Conservation (phyloP, 2,329 filamentous ascomycete species). For the Scorias spongiosa region DNA sequence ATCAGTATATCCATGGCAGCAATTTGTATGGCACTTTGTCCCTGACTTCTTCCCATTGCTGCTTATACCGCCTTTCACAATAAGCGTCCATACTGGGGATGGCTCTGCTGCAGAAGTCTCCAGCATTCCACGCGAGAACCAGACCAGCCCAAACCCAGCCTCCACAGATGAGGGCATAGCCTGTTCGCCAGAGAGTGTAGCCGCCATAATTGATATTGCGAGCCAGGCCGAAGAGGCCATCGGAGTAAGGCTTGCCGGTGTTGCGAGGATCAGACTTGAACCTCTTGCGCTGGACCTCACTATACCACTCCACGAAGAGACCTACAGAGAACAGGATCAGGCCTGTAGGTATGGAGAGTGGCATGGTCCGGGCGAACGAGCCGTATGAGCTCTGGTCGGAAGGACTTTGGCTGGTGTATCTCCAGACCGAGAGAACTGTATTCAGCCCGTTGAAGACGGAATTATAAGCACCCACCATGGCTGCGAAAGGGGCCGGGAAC, state of each 20-base stretch:
- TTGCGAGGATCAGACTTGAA: conserved; percentile 12
- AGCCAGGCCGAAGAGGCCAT: conserved; percentile 11
- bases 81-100: conserved; percentile 16
- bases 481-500: conserved; percentile 7
- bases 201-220: conserved; percentile 15
- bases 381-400: conserved; percentile 2
- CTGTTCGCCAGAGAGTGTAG: conserved; percentile 13
- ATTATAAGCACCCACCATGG: conserved; percentile 9
- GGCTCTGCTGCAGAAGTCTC: conserved; percentile 11
- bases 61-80: conserved; percentile 12
- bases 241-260: conserved; percentile 11
- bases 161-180: conserved; percentile 11
- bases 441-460: conserved; percentile 12
- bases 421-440: conserved; percentile 10
- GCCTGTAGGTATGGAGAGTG: conserved; percentile 6
- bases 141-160: conserved; percentile 9
- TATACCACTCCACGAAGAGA: conserved; percentile 12
- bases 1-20: conserved; percentile 12
- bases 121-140: conserved; percentile 6
- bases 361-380: conserved; percentile 2
- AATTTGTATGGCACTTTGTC: conserved; percentile 13
- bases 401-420: conserved; percentile 7
- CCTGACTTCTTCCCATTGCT: conserved; percentile 11
- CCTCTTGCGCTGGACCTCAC: conserved; percentile 12
- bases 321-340: conserved; percentile 8